Conservation (phyloP, 2,329 filamentous ascomycete species). For the Aspergillus sp. region DNA sequence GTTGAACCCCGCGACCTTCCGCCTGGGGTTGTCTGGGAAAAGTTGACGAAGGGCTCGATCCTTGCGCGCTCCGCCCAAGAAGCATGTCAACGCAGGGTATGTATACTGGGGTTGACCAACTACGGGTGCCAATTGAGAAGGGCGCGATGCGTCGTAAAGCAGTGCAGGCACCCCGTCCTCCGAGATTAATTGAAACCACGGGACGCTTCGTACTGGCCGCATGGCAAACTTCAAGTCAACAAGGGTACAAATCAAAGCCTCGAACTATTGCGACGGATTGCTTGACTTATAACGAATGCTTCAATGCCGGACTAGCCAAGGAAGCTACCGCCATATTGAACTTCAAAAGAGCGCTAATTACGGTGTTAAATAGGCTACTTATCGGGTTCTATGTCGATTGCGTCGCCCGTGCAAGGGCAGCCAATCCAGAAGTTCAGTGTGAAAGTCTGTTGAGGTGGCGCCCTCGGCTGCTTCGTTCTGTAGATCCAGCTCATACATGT, state of each 20-base stretch:
- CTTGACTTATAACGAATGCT: background rate
- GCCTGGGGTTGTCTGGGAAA: background rate
- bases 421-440: background rate
- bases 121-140: background rate
- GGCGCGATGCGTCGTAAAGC: conserved; percentile 1
- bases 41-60: conserved; percentile 1
- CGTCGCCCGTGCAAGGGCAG: background rate
- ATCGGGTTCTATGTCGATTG: background rate
- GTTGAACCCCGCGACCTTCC: background rate
- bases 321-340: background rate
- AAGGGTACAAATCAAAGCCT: background rate
- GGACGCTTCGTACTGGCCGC: background rate
- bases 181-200: conserved; percentile 2
- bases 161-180: background rate
- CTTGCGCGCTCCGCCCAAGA: conserved; percentile 1
- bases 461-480: background rate
- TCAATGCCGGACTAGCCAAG: background rate
- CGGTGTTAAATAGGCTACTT: background rate
- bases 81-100: background rate
- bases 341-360: background rate
- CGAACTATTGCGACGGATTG: background rate
- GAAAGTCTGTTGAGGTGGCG: background rate
- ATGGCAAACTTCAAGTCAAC: background rate
- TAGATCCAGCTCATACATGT: background rate
- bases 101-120: background rate